Evolutionary conservation across 495 filamentous ascomycete species (phyloP).

Genomic region (Lasiosphaeria ovina): DNA sequence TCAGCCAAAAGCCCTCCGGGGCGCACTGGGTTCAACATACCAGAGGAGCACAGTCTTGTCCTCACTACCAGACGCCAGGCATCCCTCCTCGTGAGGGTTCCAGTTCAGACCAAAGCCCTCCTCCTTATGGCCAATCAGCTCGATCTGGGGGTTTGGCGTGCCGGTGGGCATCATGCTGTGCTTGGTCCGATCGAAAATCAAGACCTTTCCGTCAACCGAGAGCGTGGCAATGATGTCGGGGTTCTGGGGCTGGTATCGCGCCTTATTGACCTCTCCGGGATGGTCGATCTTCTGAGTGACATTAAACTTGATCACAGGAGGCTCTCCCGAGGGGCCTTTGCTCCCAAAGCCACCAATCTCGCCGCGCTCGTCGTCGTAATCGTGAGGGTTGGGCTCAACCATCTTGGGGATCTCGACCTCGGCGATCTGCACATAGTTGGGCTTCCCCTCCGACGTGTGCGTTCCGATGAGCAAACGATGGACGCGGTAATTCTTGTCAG

Average conservation of each 20-base stretch:
- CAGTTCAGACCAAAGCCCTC: conserved; percentile 96
- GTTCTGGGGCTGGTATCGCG: conserved; percentile 95
- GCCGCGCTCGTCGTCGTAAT: conserved; percentile 87
- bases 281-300: conserved; percentile 96
- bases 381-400: conserved; percentile 64
- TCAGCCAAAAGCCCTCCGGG: conserved; percentile 12
- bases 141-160: conserved; percentile 74
- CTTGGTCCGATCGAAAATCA: conserved; percentile 96
- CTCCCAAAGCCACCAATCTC: conserved; percentile 93
- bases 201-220: conserved; percentile 78
- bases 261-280: conserved; percentile 96
- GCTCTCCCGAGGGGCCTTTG: conserved; percentile 47
- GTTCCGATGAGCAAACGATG: conserved; percentile 93
- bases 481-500: conserved; percentile 80
- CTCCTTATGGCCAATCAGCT: conserved; percentile 76
- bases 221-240: conserved; percentile 96
- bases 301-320: conserved; percentile 72
- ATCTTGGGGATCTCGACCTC: conserved; percentile 86
- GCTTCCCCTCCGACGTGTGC: conserved; percentile 82
- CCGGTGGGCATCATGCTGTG: conserved; percentile 72
- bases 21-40: conserved; percentile 47
- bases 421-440: conserved; percentile 94
- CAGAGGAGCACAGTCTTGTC: conserved; percentile 89
- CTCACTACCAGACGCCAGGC: conserved; percentile 84
- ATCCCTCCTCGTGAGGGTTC: conserved; percentile 80